Evolutionary conservation across 2,329 filamentous ascomycete species (phyloP), one percentile per base, ranked within the genome.

Genomic region (Nakataea oryzae): DNA sequence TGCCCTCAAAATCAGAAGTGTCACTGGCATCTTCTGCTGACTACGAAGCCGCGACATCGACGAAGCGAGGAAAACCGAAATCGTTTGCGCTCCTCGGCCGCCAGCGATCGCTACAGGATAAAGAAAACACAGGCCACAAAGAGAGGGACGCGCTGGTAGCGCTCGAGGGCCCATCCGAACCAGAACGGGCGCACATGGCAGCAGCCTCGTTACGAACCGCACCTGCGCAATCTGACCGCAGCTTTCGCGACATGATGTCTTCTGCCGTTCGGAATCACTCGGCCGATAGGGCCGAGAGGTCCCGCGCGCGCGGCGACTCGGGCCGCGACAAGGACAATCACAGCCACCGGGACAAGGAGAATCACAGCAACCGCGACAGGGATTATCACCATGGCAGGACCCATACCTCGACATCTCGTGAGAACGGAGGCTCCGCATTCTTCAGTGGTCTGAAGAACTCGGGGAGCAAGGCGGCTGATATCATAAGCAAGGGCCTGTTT

Each of bases 401-500:
- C 66, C 83, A 79, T 67, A 79, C 76, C 30, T 80, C 82, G 1
- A 83, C 85, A 0, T 77, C 81, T 66, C 82, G 82, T 61, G 86
- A 88, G 58, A 85, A 81, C 58, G 79, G 86, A 21, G 85, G 86
- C 12, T 79, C 75, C 58, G 80, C 81, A 2, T 86, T 95, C 62
- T 84, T 95, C 70, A 89, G 83, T 66, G 91, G 88, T 62, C 76
- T 95, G 57, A 89, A 88, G 66, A 87, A 82, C 67, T 86, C 87
- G 6, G 87, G 87, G 24, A 88, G 84, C 60, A 88, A 87, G 68
- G 89, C 90, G 62, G 90, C 90, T 27, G 90, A 91, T 65, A 91
- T 91, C 69, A 85, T 93, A 65, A 88, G 90, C 66, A 93, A 92
- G 70, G 88, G 89, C 12, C 81, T 96, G 60, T 93, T 96, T 70